Evolutionary conservation across 805 yeast genomes (phyloP).

Genomic region (Candida silvicultrix): DNA sequence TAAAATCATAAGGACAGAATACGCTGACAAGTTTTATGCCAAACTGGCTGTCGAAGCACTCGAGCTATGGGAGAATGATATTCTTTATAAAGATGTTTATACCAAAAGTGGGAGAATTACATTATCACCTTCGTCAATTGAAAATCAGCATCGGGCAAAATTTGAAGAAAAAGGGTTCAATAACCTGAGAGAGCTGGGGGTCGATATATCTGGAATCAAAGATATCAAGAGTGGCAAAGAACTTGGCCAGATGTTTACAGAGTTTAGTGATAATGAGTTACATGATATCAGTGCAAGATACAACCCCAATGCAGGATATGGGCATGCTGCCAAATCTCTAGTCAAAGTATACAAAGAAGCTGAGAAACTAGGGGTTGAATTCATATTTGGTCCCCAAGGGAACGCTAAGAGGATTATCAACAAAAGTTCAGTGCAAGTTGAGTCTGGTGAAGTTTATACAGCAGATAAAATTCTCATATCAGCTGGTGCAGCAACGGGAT

Average conservation of each 20-base stretch:
- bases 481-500: conserved; percentile 33
- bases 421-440: conserved; percentile 13
- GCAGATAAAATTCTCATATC: conserved; percentile 27
- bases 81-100: conserved; percentile 27
- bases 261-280: conserved; percentile 20
- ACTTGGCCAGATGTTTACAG: conserved; percentile 22
- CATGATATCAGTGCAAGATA: conserved; percentile 23
- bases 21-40: conserved; percentile 35
- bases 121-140: conserved; percentile 23
- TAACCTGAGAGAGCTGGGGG: conserved; percentile 23
- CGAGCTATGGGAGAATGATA: conserved; percentile 30
- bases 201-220: conserved; percentile 21
- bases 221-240: conserved; percentile 25
- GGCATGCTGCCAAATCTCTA: conserved; percentile 34
- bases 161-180: conserved; percentile 33
- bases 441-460: conserved; percentile 21
- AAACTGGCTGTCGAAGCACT: conserved; percentile 40
- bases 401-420: conserved; percentile 13
- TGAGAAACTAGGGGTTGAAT: conserved; percentile 26
- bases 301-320: conserved; percentile 38
- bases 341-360: conserved; percentile 25
- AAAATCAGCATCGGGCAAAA: conserved; percentile 27
- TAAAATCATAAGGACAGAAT: conserved; percentile 43
- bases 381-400: conserved; percentile 28
- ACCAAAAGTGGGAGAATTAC: conserved; percentile 37